Percentiles rank a stretch among this genome's conserved stretches.
Evolutionary conservation across 306 rosid species (phyloP).

Genomic region (Gleditsia sinensis): DNA sequence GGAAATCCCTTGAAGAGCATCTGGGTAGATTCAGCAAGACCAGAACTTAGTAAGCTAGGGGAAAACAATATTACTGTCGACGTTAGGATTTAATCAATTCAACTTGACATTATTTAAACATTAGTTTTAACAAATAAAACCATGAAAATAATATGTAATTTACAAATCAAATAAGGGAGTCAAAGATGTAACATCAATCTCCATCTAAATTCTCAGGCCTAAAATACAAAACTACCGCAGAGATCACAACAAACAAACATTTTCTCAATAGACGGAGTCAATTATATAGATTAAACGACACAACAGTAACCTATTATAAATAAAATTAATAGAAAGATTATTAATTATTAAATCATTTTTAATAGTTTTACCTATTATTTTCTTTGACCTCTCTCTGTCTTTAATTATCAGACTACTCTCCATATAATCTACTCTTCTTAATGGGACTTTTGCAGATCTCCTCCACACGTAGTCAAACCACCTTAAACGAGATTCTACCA

Average conservation of each 20-base stretch:
- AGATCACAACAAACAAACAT: background rate
- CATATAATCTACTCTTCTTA: too few relatives aligned
- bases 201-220: background rate
- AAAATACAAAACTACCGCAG: background rate
- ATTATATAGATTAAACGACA: too few relatives aligned
- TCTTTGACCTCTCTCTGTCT: too few relatives aligned
- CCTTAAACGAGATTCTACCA: too few relatives aligned
- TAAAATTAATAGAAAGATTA: too few relatives aligned
- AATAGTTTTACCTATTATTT: too few relatives aligned
- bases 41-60: slow-evolving; percentile 4
- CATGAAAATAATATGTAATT: background rate
- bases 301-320: too few relatives aligned
- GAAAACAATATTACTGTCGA: background rate
- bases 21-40: slow-evolving; percentile 48
- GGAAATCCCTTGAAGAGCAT: slow-evolving; percentile 93
- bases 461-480: too few relatives aligned
- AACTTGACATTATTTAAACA: background rate
- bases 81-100: background rate
- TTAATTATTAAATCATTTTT: too few relatives aligned
- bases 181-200: slow-evolving; percentile 11
- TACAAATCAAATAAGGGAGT: slow-evolving; percentile 2
- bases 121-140: slow-evolving; percentile 4
- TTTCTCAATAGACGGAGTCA: too few relatives aligned
- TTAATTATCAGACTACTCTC: too few relatives aligned
- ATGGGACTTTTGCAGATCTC: too few relatives aligned